These are phyloP conservation scores for Microbotryum scabiosae DNA, from an alignment of 1,284 basidiomycete genomes.

Conservation along the genomic window DNA sequence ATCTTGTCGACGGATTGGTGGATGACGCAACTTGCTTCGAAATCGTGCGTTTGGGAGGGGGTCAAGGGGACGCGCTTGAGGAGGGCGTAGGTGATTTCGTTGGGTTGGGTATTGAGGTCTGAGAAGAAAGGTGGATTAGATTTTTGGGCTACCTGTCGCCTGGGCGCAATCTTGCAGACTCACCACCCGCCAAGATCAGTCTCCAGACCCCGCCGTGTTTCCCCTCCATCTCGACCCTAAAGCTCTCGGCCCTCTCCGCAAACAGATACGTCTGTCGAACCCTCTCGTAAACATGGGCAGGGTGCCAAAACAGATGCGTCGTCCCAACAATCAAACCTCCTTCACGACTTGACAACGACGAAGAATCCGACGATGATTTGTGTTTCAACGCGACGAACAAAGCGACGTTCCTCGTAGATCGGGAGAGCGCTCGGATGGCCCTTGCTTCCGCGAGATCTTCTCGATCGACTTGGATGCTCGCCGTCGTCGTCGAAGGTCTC, in stretches of 20 bases:
- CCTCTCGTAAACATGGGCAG: conserved; percentile 64
- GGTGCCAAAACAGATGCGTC: conserved; percentile 91
- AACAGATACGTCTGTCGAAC: conserved; percentile 55
- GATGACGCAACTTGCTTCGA: conserved; percentile 64
- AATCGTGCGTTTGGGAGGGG: conserved; percentile 51
- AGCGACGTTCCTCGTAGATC: conserved; percentile 64
- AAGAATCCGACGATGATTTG: conserved; percentile 45
- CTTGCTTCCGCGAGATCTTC: conserved; percentile 10
- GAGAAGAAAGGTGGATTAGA: too few relatives aligned
- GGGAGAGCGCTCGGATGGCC: conserved; percentile 9
- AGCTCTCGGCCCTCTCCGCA: conserved; percentile 55
- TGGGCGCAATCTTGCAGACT: too few relatives aligned
- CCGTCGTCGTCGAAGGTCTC: not conserved
- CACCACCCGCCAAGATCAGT: conserved; percentile 73
- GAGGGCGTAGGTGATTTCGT: conserved; percentile 77
- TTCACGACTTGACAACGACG: conserved; percentile 52
- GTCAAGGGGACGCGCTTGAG: conserved; percentile 50
- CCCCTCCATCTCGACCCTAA: conserved; percentile 45
- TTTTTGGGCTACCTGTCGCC: too few relatives aligned
- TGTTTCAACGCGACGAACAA: conserved; percentile 59
- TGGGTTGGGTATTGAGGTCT: conserved; percentile 91
- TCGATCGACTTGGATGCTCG: not conserved
- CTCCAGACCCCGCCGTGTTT: conserved; percentile 55
- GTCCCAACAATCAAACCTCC: conserved; percentile 63
- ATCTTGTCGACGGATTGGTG: conserved; percentile 64